Evolutionary conservation across 345 rosid species (phyloP).

Genomic region (Rhizophora mangle): DNA sequence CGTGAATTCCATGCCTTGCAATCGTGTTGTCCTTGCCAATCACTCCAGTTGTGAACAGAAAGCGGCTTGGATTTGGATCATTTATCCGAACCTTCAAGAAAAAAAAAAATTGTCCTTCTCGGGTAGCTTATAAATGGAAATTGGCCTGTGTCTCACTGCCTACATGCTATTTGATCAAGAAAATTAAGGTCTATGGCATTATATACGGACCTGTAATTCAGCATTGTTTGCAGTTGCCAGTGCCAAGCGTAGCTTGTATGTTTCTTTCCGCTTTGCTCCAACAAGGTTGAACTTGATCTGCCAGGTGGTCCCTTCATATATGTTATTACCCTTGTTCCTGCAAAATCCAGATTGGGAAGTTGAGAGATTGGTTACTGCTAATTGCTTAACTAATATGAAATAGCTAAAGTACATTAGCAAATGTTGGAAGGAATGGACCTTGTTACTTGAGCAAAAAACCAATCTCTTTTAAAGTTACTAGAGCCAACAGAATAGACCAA

Average conservation of each 20-base stretch:
- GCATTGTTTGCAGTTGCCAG: slow-evolving; percentile 23
- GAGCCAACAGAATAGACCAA: slow-evolving; percentile 57
- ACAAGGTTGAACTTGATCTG: slow-evolving; percentile 20
- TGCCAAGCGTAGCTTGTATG: slow-evolving; percentile 18
- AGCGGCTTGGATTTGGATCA: background rate
- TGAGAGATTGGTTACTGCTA: too few species aligned
- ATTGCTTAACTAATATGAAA: too few species aligned
- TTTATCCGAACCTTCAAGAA: slow-evolving; percentile 10
- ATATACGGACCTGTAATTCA: slow-evolving; percentile 9
- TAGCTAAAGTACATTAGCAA: background rate
- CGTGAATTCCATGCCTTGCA: slow-evolving; percentile 21
- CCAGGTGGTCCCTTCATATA: slow-evolving; percentile 24
- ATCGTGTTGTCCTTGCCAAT: slow-evolving; percentile 16
- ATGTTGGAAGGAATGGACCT: slow-evolving; percentile 33
- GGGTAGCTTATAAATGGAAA: too few species aligned
- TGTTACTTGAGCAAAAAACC: slow-evolving; percentile 79
- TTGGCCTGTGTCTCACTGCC: too few species aligned
- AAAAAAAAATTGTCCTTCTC: background rate
- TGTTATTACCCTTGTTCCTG: slow-evolving; percentile 11
- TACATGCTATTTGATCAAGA: background rate
- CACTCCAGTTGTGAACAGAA: background rate
- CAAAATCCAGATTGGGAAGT: background rate
- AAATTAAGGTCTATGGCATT: background rate
- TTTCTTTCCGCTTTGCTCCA: background rate
- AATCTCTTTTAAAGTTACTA: slow-evolving; percentile 58